phyloP scores from a whole-genome alignment of 2,329 filamentous ascomycete species.

The Colletotrichum agaves region DNA sequence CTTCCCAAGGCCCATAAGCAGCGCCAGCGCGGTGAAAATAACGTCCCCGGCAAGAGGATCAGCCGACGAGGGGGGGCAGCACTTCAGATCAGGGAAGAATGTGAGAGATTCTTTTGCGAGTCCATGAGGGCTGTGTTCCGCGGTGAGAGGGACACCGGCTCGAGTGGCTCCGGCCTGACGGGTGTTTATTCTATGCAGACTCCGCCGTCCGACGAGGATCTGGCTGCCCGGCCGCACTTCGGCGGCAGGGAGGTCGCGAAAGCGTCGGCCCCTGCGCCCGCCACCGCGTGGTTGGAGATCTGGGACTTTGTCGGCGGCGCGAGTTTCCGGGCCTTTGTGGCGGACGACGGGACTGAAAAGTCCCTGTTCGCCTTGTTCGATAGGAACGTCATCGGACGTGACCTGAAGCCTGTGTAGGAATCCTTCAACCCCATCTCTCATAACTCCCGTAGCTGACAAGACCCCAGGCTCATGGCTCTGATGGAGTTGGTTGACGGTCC shows the following conservation, averaged over 20 bases:
- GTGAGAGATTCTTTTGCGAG: constrained; percentile 99
- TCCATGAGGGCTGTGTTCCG: constrained; percentile 92
- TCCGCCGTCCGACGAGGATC: constrained; percentile 62
- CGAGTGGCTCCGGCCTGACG: constrained; percentile 87
- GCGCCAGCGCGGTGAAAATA: constrained; percentile 45
- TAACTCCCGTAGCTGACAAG: constrained; percentile 42
- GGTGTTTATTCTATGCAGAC: constrained; percentile 72
- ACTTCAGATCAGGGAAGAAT: constrained; percentile 98
- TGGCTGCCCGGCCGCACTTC: constrained; percentile 47
- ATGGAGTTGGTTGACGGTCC: constrained; percentile 86
- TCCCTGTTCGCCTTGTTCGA: constrained; percentile 92
- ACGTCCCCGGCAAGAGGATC: constrained; percentile 50
- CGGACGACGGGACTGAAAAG: constrained; percentile 75
- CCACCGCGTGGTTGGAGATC: constrained; percentile 76
- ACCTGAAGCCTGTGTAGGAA: constrained; percentile 88
- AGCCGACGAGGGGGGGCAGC: constrained; percentile 87
- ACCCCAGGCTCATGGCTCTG: constrained; percentile 80
- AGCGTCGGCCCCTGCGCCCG: constrained; percentile 37
- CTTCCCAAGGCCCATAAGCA: constrained; percentile 63
- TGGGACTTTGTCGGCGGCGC: constrained; percentile 88
- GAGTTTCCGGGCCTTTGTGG: constrained; percentile 87
- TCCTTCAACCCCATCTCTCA: no score
- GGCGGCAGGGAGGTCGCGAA: constrained; percentile 34
- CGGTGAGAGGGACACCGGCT: constrained; percentile 87
- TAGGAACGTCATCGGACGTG: constrained; percentile 72